Evolutionary conservation across 106 monocot genomes (phyloP).

Genomic region (Acanthochlamys bracteata): DNA sequence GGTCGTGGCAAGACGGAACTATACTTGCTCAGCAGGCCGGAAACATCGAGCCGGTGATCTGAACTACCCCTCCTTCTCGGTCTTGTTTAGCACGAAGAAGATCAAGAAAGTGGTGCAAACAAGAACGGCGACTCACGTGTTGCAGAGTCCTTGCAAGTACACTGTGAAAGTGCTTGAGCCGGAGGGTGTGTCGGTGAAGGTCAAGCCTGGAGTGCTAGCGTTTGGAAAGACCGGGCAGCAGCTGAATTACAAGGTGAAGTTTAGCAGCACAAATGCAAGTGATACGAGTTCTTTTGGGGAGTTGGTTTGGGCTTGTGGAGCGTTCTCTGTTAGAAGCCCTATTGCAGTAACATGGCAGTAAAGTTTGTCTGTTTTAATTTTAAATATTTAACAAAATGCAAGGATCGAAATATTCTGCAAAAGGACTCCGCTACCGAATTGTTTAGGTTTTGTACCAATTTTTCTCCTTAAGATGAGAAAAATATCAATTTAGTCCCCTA

Average conservation of each 20-base stretch:
- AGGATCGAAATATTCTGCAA: too few species aligned
- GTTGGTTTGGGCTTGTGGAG: conserved; percentile 30
- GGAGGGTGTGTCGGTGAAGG: conserved; percentile 15
- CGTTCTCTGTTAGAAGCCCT: conserved; percentile 25
- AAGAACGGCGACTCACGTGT: conserved; percentile 30
- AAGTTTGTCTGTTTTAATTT: not conserved
- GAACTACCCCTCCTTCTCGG: conserved; percentile 30
- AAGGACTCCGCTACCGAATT: too few species aligned
- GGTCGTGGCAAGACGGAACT: not conserved
- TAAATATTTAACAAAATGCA: too few species aligned
- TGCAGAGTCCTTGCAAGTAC: conserved; percentile 13
- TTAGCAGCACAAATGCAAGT: not conserved
- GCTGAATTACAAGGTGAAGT: conserved; percentile 23
- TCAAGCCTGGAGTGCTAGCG: conserved; percentile 15
- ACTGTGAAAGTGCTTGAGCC: conserved; percentile 19
- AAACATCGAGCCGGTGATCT: not conserved
- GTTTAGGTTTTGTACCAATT: too few species aligned
- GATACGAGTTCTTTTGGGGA: conserved; percentile 16
- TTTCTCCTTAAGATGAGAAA: too few species aligned
- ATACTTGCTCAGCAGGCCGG: not conserved
- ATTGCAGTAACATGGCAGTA: conserved; percentile 37
- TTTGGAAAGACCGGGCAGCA: conserved; percentile 27
- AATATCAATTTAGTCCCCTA: too few species aligned
- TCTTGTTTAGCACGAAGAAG: not conserved
- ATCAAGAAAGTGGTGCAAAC: not conserved